phyloP scores from a whole-genome alignment of 208 protist species.

The Perkinsela sp. region DNA sequence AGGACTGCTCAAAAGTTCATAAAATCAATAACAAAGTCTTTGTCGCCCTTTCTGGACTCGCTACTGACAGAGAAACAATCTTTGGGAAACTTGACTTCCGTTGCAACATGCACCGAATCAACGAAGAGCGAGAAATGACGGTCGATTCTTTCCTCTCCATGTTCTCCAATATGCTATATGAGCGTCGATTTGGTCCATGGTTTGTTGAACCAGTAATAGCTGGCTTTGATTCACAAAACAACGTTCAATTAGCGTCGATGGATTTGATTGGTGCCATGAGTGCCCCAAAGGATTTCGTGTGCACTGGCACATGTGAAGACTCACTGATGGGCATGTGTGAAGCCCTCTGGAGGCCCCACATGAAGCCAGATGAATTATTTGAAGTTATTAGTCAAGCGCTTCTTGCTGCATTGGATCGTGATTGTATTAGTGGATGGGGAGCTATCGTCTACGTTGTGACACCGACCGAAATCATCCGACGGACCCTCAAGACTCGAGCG shows the following conservation, averaged over 20 bases:
- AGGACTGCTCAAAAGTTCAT: constrained; percentile 79
- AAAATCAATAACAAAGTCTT: constrained; percentile 73
- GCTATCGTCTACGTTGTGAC: constrained; percentile 68
- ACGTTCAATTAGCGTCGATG: constrained; percentile 75
- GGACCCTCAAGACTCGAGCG: constrained; percentile 56
- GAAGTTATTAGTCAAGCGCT: constrained; percentile 76
- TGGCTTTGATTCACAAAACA: constrained; percentile 71
- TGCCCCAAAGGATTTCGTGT: constrained; percentile 82
- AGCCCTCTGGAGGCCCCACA: constrained; percentile 68
- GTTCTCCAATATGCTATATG: constrained; percentile 56
- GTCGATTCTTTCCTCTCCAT: constrained; percentile 46
- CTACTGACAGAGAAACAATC: constrained; percentile 85
- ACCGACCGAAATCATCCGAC: constrained; percentile 30
- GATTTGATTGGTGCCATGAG: constrained; percentile 82
- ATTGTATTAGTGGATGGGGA: constrained; percentile 88
- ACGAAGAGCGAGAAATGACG: constrained; percentile 53
- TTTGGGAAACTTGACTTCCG: constrained; percentile 48
- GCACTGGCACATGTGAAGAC: constrained; percentile 75
- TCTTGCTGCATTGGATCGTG: constrained; percentile 78
- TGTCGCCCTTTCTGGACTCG: constrained; percentile 78
- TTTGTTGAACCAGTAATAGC: constrained; percentile 90
- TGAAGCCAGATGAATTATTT: constrained; percentile 84
- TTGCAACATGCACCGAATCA: constrained; percentile 59
- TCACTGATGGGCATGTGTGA: constrained; percentile 93
- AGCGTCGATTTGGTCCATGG: constrained; percentile 85